Evolutionary conservation across 371 early-diverging fungal species (phyloP).

Genomic region (Mycotypha africana): DNA sequence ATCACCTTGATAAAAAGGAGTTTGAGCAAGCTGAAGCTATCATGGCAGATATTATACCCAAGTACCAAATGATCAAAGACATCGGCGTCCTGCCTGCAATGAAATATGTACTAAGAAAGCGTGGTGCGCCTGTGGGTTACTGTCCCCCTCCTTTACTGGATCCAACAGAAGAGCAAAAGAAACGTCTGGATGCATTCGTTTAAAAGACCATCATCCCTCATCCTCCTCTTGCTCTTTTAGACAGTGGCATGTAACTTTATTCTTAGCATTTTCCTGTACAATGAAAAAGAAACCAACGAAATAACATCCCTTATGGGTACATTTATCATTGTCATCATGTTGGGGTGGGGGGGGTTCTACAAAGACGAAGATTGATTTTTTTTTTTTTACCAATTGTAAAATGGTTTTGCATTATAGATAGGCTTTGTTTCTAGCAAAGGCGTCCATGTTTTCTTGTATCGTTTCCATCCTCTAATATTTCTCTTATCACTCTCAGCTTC

Average conservation of each 20-base stretch:
- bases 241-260: no score
- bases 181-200: not conserved
- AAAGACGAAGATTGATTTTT: not conserved
- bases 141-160: conserved; percentile 24
- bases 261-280: no score
- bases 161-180: conserved; percentile 6
- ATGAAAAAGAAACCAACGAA: no score
- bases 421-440: conserved; percentile 70
- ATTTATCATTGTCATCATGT: no score
- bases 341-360: no score
- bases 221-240: no score
- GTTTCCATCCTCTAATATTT: conserved; percentile 58
- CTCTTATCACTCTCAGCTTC: conserved; percentile 31
- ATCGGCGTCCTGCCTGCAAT: conserved; percentile 14
- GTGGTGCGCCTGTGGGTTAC: conserved; percentile 18
- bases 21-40: conserved; percentile 10
- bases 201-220: no score
- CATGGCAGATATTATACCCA: conserved; percentile 2
- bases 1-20: conserved; percentile 5
- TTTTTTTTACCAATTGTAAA: conserved; percentile 71
- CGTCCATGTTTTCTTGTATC: conserved; percentile 66
- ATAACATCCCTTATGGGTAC: no score
- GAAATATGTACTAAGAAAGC: conserved; percentile 24
- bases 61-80: conserved; percentile 7
- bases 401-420: conserved; percentile 69